Base-by-base conservation (phyloP, 2,329 filamentous ascomycete species). In the Zelopaecilomyces penicillatus region DNA sequence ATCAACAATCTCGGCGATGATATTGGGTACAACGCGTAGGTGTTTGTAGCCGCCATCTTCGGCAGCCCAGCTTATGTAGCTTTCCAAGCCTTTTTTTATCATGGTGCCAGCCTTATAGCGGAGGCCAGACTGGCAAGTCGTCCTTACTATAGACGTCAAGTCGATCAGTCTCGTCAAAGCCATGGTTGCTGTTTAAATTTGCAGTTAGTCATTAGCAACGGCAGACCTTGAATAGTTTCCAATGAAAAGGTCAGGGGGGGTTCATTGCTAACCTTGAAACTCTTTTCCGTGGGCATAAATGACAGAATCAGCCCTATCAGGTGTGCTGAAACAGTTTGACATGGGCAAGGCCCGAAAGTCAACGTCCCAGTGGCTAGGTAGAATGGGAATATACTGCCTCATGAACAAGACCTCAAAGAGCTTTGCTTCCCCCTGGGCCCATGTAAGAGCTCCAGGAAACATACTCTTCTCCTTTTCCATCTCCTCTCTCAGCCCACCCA, bases 371-470 rank as follows among this genome's bases (percentile, higher is more conserved):
- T 66, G 61, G 4, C 55, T 45, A 2, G 68, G 68, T 8, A 71
- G 50, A 30, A 71, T 59, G 2, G 68, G 63, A 3, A 65, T 56
- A 45, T 67, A 62, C 47, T 68, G 62, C n/a, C 68, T 54, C 50
- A 65, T 56, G 47, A 63, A 71, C 2, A 71, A 50, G 33, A 67
- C 61, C 52, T 68, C 64, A 43, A 70, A 71, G 30, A 71, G 59
- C 2, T 52, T 56, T 30, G 68, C 65, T 51, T 78, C 76, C n/a
- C 69, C 69, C 7, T 65, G 59, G 29, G 76, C 65, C 74, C 76
- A 79, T 44, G 67, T 61, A 38, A 66, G 67, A 35, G 73, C 65
- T 27, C 65, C 65, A 0, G 66, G 65, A 42, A 67, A 70, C 1
- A 59, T 53, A 29, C 52, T 44, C 56, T 67, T 73, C 52, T 74